Conservation (phyloP, 2,329 filamentous ascomycete species). For the Stemphylium beticola region DNA sequence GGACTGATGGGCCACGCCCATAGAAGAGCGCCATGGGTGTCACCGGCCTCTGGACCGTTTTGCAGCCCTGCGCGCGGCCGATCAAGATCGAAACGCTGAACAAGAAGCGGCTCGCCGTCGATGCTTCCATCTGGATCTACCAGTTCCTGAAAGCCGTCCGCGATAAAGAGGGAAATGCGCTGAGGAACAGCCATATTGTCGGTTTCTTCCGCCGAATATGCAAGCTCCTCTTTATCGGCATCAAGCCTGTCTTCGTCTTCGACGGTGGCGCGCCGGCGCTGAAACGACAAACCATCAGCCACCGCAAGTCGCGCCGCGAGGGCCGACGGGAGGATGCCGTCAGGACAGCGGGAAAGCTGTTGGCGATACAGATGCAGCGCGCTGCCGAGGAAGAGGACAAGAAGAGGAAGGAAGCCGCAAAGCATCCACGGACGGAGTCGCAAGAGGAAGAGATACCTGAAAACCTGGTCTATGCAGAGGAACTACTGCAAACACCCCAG, state of each 20-base stretch:
- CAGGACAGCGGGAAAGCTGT: conserved; percentile 85
- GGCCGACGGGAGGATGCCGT: conserved; percentile 92
- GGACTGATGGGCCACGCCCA: conserved; percentile 22
- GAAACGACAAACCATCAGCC: conserved; percentile 88
- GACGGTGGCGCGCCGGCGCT: conserved; percentile 91
- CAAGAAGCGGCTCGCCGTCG: conserved; percentile 92
- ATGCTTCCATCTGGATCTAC: conserved; percentile 99
- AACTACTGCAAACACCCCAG: conserved; percentile 78
- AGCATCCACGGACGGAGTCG: conserved; percentile 51
- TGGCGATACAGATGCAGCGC: conserved; percentile 94
- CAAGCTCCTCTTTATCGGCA: conserved; percentile 95
- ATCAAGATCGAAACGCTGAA: conserved; percentile 97
- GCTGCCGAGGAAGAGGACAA: conserved; percentile 83
- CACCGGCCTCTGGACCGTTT: conserved; percentile 94
- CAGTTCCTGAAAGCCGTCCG: conserved; percentile 98
- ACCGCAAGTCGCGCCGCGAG: conserved; percentile 79
- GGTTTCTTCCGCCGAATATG: conserved; percentile 98
- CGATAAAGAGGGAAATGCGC: conserved; percentile 95
- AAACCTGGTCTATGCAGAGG: conserved; percentile 87
- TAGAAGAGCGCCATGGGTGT: conserved; percentile 76
- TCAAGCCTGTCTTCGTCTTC: conserved; percentile 96
- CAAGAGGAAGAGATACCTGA: conserved; percentile 76
- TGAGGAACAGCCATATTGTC: conserved; percentile 94
- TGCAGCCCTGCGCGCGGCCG: conserved; percentile 92
- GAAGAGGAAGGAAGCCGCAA: conserved; percentile 61